Base-by-base conservation (phyloP, 371 early-diverging fungal species). In the Mortierella sp. region DNA sequence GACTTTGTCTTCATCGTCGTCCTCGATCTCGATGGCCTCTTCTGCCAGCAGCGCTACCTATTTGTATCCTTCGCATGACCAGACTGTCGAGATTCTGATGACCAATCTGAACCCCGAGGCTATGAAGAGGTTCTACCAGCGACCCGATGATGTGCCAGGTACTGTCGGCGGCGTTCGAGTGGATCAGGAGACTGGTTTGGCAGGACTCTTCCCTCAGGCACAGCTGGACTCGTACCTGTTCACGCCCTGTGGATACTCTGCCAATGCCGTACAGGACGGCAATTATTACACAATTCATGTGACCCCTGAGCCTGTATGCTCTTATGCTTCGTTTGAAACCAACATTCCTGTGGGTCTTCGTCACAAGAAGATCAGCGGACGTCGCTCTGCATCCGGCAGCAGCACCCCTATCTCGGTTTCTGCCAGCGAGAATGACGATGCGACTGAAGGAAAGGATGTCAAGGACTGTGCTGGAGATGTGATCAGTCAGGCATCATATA, bases 281-380 rank as follows among this genome's bases (percentile, higher is more conserved):
- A 89, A 93, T 70, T 98, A 97, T 85, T 97, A 90, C 82, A 97
- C 95, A n/a, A 93, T 97, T 83, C 98, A 98, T 76, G 97, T 98
- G n/a, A 98, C 98, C n/a, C 98, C 98, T n/a, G 98, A 98, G 85
- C 92, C 89, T 24, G 86, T 89, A 71, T 98, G 96, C 91, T 97
- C 97, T n/a, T 98, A 97, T 77, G 98, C 98, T 45, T 95, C 95
- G 50, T 97, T 98, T 82, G 98, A 98, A 86, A 95, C 96, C 59
- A 96, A 95, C 76, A 89, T 97, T 62, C 94, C 96, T 16, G 88
- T 93, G 38, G 58, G 71, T 32, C 64, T 80, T 16, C 64, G 74
- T 28, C 22, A 47, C 52, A 74, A 65, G 71, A 74, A 65, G 71
- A 47, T 63, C 28, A 57, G 47, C 65, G 60, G 62, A 65, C 52